These are phyloP conservation scores for Apiospora sp. DNA, from an alignment of 2,329 filamentous ascomycete genomes.

Conservation along the genomic window DNA sequence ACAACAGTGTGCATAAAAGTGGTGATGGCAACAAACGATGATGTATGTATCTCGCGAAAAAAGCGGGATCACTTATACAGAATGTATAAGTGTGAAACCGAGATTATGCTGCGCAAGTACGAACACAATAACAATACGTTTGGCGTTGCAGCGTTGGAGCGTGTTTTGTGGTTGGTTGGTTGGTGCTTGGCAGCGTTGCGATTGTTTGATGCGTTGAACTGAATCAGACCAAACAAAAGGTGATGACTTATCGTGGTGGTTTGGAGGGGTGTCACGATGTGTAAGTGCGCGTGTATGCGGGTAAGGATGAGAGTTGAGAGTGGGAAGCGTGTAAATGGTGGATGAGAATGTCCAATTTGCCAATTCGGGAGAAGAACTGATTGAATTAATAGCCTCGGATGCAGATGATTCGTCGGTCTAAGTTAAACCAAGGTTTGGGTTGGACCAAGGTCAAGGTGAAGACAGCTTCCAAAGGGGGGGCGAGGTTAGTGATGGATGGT, in stretches of 20 bases:
- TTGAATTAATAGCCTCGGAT: slow-evolving; percentile 26
- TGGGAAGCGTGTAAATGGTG: slow-evolving; percentile 29
- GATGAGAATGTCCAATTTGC: slow-evolving; percentile 32
- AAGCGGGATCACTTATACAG: background rate
- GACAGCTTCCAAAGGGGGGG: slow-evolving; percentile 18
- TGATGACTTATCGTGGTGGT: slow-evolving; percentile 29
- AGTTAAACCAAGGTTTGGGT: slow-evolving; percentile 15
- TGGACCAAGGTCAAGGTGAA: slow-evolving; percentile 26
- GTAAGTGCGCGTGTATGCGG: slow-evolving; percentile 27
- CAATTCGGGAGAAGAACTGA: slow-evolving; percentile 38
- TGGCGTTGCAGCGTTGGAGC: slow-evolving; percentile 4
- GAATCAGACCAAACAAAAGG: slow-evolving; percentile 37
- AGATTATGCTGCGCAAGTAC: background rate
- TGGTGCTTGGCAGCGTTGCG: slow-evolving; percentile 20
- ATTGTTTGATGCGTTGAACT: slow-evolving; percentile 37
- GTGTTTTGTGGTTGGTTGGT: slow-evolving; percentile 23
- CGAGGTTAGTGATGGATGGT: slow-evolving; percentile 7
- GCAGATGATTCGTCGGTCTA: slow-evolving; percentile 24
- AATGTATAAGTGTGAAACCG: background rate
- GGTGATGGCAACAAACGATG: background rate
- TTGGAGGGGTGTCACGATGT: slow-evolving; percentile 36
- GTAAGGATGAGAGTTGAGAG: slow-evolving; percentile 13
- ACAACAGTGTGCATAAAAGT: slow-evolving; percentile 4
- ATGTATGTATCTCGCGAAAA: background rate
- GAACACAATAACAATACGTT: background rate